phyloP scores from a whole-genome alignment of 148 eudicot species.

The Chenopodium quinoa region DNA sequence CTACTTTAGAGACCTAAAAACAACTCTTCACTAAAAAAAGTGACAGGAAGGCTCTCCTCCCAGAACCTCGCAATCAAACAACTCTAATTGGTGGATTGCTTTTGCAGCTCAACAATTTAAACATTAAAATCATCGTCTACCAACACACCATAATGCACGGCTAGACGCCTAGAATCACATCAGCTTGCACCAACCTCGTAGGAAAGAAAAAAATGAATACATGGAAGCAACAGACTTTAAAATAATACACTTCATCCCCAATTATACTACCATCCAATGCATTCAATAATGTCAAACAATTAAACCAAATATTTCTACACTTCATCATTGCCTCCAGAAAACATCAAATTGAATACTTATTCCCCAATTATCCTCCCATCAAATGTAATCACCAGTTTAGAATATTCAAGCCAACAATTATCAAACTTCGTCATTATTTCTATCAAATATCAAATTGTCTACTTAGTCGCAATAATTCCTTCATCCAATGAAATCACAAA shows the following conservation, averaged over 20 bases:
- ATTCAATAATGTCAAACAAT: no score
- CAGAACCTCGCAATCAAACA: background rate
- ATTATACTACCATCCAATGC: no score
- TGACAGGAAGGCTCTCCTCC: background rate
- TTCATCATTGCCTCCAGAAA: no score
- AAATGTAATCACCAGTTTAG: no score
- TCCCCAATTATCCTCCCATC: no score
- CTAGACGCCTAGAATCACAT: background rate
- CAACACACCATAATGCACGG: background rate
- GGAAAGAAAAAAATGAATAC: background rate
- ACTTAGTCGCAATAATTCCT: background rate
- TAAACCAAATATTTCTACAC: no score
- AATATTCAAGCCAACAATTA: background rate
- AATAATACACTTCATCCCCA: no score
- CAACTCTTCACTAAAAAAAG: background rate
- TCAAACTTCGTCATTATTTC: background rate
- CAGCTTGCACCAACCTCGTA: background rate
- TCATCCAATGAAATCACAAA: background rate
- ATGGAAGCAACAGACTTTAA: background rate
- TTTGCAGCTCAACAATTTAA: background rate
- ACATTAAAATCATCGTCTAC: background rate
- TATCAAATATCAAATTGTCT: background rate
- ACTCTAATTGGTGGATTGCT: background rate
- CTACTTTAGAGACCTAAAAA: background rate
- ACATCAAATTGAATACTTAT: no score